Evolutionary conservation across 495 filamentous ascomycete species (phyloP), one percentile per base, ranked within the genome.

Genomic region (Daldinia concentrica): DNA sequence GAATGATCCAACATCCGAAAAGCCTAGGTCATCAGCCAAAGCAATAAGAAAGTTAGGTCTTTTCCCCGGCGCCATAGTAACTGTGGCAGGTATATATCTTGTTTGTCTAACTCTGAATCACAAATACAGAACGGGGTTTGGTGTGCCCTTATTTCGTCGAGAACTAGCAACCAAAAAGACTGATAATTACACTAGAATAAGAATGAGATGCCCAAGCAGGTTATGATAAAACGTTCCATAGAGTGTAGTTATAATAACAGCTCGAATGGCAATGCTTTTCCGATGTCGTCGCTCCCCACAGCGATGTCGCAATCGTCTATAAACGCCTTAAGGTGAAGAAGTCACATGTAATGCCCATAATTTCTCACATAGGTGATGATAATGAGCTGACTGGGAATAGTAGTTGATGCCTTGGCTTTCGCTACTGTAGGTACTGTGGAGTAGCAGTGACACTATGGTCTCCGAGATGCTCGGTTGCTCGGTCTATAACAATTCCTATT

Each of bases 11-110:
- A 89, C 82, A 66, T 90, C 88, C 22, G 84, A 87, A 82, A 88
- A 91, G 45, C 88, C 86, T 11, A 90, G 80, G 71, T 90, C 88
- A 74, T 90, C 88, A 59, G 86, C 87, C 50, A 89, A 82, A 58
- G 89, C 81, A 68, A 90, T 81, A 66, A 90, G 84, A 78, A 90
- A 88, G 71, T 89, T 90, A 15, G 88, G 88, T 24, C 70, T 68
- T 51, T 77, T 74, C 26, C 66, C 70, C 29, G 70, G 32, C 2
- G 71, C 68, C 75, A 75, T 77, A 17, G 30, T 62, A 36, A 22
- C 32, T 43, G n/a, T 45, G 30, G 24, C 19, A 34, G 19, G 19
- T 24, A 3, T 29, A 14, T 34, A 6, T 58, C 29, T 54, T 24
- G 24, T 27, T 30, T 19, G 3, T 24, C 12, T 30, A 7, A 27